phyloP scores from a whole-genome alignment of 1,284 basidiomycete species.

The Pascua guehoae region DNA sequence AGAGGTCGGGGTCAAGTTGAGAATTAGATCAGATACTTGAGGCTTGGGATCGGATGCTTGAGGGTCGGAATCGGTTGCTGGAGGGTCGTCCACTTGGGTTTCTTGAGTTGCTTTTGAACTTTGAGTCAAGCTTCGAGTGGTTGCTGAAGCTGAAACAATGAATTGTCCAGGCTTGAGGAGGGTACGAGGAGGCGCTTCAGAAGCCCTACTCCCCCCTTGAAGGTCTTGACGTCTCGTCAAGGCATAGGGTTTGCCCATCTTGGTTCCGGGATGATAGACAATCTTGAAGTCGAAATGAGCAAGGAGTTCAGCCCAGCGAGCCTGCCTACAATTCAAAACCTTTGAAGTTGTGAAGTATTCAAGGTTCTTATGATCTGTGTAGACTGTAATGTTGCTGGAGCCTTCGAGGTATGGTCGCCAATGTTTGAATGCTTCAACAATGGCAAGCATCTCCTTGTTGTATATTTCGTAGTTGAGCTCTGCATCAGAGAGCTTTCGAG shows the following conservation, averaged over 20 bases:
- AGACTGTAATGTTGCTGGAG: conserved; percentile 21
- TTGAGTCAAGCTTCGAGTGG: no score
- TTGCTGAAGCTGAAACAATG: no score
- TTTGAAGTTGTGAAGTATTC: conserved; percentile 48
- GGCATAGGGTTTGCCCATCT: conserved; percentile 45
- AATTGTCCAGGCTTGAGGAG: background rate
- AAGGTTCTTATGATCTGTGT: conserved; percentile 53
- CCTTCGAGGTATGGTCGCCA: conserved; percentile 51
- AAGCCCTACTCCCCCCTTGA: conserved; percentile 1
- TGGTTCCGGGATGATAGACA: conserved; percentile 46
- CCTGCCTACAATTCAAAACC: conserved; percentile 50
- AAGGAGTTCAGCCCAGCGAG: conserved; percentile 49
- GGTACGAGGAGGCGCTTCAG: conserved; percentile 19
- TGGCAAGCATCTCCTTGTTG: conserved; percentile 54
- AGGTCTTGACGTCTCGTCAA: conserved; percentile 40
- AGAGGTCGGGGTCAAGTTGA: background rate
- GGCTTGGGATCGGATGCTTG: no score
- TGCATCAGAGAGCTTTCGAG: conserved; percentile 33
- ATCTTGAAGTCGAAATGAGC: conserved; percentile 49
- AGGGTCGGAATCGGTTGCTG: no score
- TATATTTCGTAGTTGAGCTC: conserved; percentile 51
- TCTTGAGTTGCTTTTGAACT: no score
- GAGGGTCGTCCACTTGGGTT: no score
- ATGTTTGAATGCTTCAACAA: conserved; percentile 47
- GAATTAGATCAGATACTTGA: no score